Conservation (phyloP, 2,329 filamentous ascomycete species). For the Penicillium capsulatum region DNA sequence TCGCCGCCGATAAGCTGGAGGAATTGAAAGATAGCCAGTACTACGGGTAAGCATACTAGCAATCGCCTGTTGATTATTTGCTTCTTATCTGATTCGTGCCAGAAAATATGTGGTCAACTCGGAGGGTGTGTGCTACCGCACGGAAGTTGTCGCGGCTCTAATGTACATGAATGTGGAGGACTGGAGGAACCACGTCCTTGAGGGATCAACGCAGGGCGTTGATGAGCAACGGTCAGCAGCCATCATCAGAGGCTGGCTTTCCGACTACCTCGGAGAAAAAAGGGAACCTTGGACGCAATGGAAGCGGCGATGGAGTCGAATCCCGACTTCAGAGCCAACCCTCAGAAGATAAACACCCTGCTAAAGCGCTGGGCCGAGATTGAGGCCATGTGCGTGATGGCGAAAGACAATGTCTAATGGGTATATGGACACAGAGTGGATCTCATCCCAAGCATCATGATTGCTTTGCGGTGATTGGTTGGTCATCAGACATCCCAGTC, state of each 20-base stretch:
- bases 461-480: too few species aligned
- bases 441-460: too few species aligned
- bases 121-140: conserved; percentile 41
- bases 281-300: conserved; percentile 25
- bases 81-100: conserved; percentile 4
- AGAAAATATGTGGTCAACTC: conserved; percentile 42
- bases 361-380: conserved; percentile 41
- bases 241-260: conserved; percentile 37
- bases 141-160: conserved; percentile 41
- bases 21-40: conserved; percentile 37
- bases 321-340: conserved; percentile 15
- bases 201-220: conserved; percentile 30
- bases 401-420: too few species aligned
- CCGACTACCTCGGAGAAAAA: conserved; percentile 33
- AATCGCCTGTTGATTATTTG: background rate
- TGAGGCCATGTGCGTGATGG: conserved; percentile 29
- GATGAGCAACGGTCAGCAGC: conserved; percentile 29
- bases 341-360: conserved; percentile 26
- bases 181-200: conserved; percentile 41
- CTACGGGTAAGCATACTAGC: conserved; percentile 32
- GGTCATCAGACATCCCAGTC: too few species aligned
- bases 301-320: conserved; percentile 15
- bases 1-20: conserved; percentile 28
- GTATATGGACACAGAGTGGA: too few species aligned
- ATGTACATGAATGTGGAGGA: conserved; percentile 38